Evolutionary conservation across 1,284 basidiomycete species (phyloP).

Genomic region (Coniferiporia sulphurascens): DNA sequence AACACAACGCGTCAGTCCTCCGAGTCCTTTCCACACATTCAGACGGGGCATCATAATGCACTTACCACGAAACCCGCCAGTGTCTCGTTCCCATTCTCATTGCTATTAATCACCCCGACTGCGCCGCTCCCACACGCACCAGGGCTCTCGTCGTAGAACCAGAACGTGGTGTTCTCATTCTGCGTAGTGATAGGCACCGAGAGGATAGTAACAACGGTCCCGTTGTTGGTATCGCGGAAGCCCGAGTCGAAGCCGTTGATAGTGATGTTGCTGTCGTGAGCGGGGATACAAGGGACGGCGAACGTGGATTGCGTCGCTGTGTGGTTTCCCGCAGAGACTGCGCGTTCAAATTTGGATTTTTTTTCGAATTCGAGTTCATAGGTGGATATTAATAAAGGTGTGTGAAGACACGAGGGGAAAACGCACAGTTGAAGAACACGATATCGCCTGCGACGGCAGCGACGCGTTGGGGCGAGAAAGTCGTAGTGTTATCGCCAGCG

Average conservation of each 20-base stretch:
- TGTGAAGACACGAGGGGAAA: not conserved
- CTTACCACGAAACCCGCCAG: slow-evolving; percentile 48
- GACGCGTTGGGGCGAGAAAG: slow-evolving; percentile 45
- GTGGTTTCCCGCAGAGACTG: slow-evolving; percentile 54
- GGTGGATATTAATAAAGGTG: not conserved
- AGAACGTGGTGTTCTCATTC: slow-evolving; percentile 43
- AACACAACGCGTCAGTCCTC: slow-evolving; percentile 3
- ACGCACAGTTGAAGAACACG: slow-evolving; percentile 52
- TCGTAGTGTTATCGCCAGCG: slow-evolving; percentile 32
- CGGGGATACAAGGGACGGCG: slow-evolving; percentile 44
- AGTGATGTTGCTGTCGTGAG: slow-evolving; percentile 39
- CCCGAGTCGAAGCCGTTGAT: slow-evolving; percentile 56
- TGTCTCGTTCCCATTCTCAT: slow-evolving; percentile 44
- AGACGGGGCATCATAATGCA: slow-evolving; percentile 10
- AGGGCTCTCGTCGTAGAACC: slow-evolving; percentile 55
- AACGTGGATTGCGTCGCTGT: slow-evolving; percentile 54
- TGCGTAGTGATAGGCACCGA: slow-evolving; percentile 37
- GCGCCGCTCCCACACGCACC: slow-evolving; percentile 45
- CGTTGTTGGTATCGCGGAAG: slow-evolving; percentile 45
- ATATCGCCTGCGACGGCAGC: slow-evolving; percentile 42
- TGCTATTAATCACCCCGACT: slow-evolving; percentile 56
- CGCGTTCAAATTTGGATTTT: not conserved
- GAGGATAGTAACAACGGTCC: slow-evolving; percentile 40
- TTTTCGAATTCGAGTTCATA: not conserved
- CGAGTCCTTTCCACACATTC: not conserved